These are phyloP conservation scores for Fraxinus latifolia DNA, from an alignment of 305 asterid genomes.

Conservation along the genomic window DNA sequence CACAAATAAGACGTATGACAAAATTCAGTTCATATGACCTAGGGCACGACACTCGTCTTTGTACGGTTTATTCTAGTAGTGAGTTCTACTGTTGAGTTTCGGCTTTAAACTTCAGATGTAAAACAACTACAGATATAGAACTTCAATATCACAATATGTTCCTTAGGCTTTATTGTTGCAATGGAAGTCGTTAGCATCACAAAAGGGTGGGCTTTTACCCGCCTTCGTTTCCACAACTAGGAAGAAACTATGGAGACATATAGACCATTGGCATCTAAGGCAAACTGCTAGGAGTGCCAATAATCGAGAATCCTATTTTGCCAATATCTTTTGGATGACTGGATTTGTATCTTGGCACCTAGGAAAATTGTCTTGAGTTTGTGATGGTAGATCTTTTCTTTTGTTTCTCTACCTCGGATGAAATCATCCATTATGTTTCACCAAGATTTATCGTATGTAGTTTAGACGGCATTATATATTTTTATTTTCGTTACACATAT, in stretches of 20 bases:
- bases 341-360: no score
- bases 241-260: background rate
- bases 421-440: no score
- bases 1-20: no score
- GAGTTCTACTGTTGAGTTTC: background rate
- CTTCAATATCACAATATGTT: background rate
- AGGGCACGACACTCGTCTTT: background rate
- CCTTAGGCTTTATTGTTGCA: background rate
- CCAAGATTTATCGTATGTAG: no score
- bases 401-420: no score
- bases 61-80: background rate
- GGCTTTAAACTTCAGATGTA: background rate
- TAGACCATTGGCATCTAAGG: background rate
- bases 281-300: background rate
- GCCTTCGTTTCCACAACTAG: background rate
- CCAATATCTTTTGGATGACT: background rate
- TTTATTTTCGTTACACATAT: no score
- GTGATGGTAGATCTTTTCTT: no score
- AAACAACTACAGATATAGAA: no score
- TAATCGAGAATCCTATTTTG: background rate
- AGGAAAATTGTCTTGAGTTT: no score
- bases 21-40: no score
- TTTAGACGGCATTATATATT: no score
- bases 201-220: background rate
- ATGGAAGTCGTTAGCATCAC: background rate